A percentile compares a stretch with the other conserved stretches of the same genome.
Conservation (phyloP, 208 protist species). For the Paratrypanosoma confusum region DNA sequence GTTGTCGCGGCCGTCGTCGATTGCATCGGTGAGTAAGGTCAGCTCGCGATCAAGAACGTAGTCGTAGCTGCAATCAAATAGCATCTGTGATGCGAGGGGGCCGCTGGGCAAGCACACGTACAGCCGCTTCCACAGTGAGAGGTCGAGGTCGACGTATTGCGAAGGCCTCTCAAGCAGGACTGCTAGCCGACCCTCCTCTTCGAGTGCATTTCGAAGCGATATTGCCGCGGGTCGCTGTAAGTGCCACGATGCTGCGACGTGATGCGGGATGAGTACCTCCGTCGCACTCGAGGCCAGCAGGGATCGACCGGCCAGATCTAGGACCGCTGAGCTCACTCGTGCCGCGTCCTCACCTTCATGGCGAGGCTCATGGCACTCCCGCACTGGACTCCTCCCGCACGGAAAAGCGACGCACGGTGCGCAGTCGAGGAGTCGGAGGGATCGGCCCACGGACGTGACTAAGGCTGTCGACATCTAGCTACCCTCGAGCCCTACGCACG, state of each 20-base stretch:
- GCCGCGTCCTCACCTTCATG: background rate
- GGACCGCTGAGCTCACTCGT: slow-evolving; percentile 1
- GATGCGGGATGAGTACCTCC: slow-evolving; percentile 52
- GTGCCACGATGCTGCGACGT: slow-evolving; percentile 1
- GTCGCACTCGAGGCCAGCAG: slow-evolving; percentile 29
- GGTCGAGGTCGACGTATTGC: slow-evolving; percentile 18
- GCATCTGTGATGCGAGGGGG: slow-evolving; percentile 42
- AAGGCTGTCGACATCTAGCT: no score
- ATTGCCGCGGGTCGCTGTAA: background rate
- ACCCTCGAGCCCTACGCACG: no score
- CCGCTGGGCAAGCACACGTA: slow-evolving; percentile 66
- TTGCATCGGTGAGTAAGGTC: slow-evolving; percentile 12
- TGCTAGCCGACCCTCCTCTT: slow-evolving; percentile 4
- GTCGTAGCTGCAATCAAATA: slow-evolving; percentile 23
- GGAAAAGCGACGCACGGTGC: slow-evolving; percentile 35
- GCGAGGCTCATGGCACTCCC: background rate
- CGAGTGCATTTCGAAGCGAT: slow-evolving; percentile 12
- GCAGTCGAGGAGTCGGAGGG: slow-evolving; percentile 31
- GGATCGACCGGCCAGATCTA: slow-evolving; percentile 34
- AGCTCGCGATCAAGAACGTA: slow-evolving; percentile 31
- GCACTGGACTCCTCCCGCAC: slow-evolving; percentile 4
- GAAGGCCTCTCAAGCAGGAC: slow-evolving; percentile 12
- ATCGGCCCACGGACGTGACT: slow-evolving; percentile 9
- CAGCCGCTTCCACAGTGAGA: no score
- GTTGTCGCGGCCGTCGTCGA: slow-evolving; percentile 1